Percentiles rank a stretch among this genome's conserved stretches.
phyloP scores from a whole-genome alignment of 163 green algal genomes.

The Chlorella variabilis region DNA sequence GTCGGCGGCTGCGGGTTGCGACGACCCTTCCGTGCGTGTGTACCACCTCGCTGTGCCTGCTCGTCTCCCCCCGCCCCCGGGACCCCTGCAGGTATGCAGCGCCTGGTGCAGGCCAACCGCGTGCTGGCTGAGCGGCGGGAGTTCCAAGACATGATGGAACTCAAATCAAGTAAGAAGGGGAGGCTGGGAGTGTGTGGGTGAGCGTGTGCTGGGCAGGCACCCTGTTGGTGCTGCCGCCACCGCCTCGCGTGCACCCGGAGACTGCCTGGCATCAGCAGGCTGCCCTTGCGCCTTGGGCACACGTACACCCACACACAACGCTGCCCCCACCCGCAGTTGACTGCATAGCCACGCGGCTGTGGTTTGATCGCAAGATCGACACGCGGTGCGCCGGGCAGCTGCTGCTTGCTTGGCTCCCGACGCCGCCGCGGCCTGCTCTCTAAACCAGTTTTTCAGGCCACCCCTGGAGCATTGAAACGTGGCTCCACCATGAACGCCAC shows the following conservation, averaged over 20 bases:
- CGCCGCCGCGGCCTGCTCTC: neutral
- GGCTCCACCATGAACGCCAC: too few relatives aligned
- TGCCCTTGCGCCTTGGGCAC: too few relatives aligned
- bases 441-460: neutral
- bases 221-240: too few relatives aligned
- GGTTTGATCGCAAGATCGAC: constrained; percentile 50
- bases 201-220: too few relatives aligned
- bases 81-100: constrained; percentile 78
- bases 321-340: constrained; percentile 70
- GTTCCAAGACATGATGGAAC: constrained; percentile 78
- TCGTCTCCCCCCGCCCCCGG: neutral
- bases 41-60: neutral
- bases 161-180: constrained; percentile 46
- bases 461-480: too few relatives aligned
- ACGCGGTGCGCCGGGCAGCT: constrained; percentile 23
- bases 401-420: too few relatives aligned
- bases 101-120: constrained; percentile 71
- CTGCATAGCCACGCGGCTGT: constrained; percentile 84
- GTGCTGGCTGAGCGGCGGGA: constrained; percentile 62
- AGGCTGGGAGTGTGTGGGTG: too few relatives aligned
- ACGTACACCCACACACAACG: too few relatives aligned
- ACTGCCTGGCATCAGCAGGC: too few relatives aligned
- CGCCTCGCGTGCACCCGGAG: too few relatives aligned
- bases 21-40: too few relatives aligned
- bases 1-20: too few relatives aligned